These are phyloP conservation scores for Penicillium parvum DNA, from an alignment of 495 filamentous ascomycete genomes.

Conservation along the genomic window DNA sequence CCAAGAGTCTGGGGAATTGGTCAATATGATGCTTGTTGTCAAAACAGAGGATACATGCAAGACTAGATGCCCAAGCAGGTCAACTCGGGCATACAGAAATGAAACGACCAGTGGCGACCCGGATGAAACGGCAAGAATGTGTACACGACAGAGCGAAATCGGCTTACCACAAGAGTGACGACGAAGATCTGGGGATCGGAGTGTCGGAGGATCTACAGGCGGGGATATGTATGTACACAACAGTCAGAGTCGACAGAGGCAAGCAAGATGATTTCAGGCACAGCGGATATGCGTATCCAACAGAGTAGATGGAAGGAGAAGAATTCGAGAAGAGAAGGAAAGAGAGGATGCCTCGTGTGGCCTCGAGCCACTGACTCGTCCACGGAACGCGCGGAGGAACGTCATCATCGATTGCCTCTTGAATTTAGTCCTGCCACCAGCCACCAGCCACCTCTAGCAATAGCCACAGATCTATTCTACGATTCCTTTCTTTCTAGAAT, in stretches of 20 bases:
- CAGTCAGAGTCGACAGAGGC: no score
- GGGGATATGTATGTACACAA: no score
- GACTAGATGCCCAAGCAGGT: no score
- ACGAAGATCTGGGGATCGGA: conserved; percentile 1
- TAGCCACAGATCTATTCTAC: no score
- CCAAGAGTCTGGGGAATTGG: no score
- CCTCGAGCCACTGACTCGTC: conserved; percentile 3
- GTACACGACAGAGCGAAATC: conserved; percentile 3
- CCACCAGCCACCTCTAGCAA: no score
- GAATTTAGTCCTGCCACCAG: no score
- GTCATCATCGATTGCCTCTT: conserved; percentile 9
- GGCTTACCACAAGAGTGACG: conserved; percentile 7
- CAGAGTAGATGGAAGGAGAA: background rate
- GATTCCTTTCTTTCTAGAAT: no score
- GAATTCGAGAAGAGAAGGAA: conserved; percentile 17
- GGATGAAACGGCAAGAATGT: conserved; percentile 6
- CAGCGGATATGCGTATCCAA: no score
- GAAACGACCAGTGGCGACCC: background rate
- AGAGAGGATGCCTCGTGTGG: conserved; percentile 5
- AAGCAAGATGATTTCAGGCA: conserved; percentile 11
- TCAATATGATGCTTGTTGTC: no score
- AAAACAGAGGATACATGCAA: no score
- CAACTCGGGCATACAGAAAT: no score
- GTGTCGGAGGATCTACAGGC: conserved; percentile 1
- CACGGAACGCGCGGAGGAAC: conserved; percentile 16